A percentile compares a stretch with the other conserved stretches of the same genome.
These are phyloP conservation scores for Plectosphaerella cucumerina DNA, from an alignment of 2,329 filamentous ascomycete genomes.

Conservation along the genomic window DNA sequence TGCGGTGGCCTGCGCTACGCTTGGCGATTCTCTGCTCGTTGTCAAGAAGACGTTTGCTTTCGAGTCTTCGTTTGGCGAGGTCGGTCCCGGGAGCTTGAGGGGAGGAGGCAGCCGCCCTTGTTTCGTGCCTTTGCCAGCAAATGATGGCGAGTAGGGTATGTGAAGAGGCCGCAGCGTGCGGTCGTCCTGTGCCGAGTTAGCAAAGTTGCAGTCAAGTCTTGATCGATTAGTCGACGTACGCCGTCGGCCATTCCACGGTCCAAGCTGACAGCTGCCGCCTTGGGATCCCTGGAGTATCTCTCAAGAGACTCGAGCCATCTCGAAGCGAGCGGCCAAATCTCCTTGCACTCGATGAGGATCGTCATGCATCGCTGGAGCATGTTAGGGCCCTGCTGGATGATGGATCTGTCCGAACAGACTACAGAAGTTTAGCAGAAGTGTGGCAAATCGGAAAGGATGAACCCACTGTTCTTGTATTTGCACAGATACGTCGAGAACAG, in stretches of 20 bases:
- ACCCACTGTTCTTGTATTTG: slow-evolving; percentile 45
- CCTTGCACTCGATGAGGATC: slow-evolving; percentile 43
- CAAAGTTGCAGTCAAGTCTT: not conserved
- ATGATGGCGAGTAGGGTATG: not conserved
- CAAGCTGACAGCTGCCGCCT: slow-evolving; percentile 29
- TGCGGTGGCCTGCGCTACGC: not conserved
- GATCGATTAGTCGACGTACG: slow-evolving; percentile 7
- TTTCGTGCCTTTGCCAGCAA: not conserved
- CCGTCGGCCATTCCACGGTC: slow-evolving; percentile 49
- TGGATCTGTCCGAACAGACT: slow-evolving; percentile 38
- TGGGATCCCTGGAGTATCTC: slow-evolving; percentile 40
- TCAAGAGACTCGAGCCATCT: slow-evolving; percentile 48
- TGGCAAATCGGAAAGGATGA: not conserved
- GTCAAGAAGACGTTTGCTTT: slow-evolving; percentile 17
- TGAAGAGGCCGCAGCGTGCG: slow-evolving; percentile 20
- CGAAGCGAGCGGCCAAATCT: slow-evolving; percentile 48
- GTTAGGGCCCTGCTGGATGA: slow-evolving; percentile 34
- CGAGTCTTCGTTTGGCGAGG: slow-evolving; percentile 13
- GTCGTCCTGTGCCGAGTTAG: slow-evolving; percentile 18
- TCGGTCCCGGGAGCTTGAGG: not conserved
- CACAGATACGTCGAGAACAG: slow-evolving; percentile 47
- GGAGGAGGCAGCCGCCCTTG: not conserved
- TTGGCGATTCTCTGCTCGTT: slow-evolving; percentile 5
- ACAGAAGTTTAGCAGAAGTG: slow-evolving; percentile 7
- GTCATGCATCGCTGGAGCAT: slow-evolving; percentile 42